Evolutionary conservation across 805 yeast species (phyloP).

Genomic region (Yarrowia bubula): DNA sequence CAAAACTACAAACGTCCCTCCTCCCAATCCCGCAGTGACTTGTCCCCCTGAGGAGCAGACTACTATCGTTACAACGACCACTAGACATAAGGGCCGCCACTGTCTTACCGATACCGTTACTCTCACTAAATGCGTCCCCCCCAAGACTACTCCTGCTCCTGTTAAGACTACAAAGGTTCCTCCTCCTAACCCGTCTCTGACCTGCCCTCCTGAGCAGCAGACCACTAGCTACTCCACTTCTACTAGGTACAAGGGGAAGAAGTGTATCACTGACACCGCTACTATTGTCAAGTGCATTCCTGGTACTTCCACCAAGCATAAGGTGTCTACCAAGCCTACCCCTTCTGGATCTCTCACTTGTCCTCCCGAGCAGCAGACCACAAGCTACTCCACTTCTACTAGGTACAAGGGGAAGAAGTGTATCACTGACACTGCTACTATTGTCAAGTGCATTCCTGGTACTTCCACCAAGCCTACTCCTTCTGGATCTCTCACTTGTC

Average conservation of each 20-base stretch:
- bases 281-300: not conserved
- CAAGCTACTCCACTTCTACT: not conserved
- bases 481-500: not conserved
- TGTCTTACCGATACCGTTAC: not conserved
- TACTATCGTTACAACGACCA: not conserved
- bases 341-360: no score
- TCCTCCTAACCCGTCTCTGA: not conserved
- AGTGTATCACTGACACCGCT: no score
- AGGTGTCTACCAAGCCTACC: no score
- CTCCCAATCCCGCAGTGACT: not conserved
- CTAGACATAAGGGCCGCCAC: not conserved
- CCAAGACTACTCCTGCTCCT: not conserved
- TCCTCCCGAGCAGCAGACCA: not conserved
- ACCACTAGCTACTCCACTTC: not conserved
- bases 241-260: not conserved
- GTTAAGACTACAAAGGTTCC: not conserved
- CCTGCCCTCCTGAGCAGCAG: not conserved
- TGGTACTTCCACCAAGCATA: not conserved
- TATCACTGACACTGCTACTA: not conserved
- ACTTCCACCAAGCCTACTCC: slow-evolving; percentile 1
- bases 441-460: not conserved
- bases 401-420: not conserved
- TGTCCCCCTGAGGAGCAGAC: not conserved
- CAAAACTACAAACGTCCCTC: not conserved
- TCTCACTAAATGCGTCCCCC: not conserved